Conservation (phyloP, 352 stramenopile species). For the Pythium insidiosum region DNA sequence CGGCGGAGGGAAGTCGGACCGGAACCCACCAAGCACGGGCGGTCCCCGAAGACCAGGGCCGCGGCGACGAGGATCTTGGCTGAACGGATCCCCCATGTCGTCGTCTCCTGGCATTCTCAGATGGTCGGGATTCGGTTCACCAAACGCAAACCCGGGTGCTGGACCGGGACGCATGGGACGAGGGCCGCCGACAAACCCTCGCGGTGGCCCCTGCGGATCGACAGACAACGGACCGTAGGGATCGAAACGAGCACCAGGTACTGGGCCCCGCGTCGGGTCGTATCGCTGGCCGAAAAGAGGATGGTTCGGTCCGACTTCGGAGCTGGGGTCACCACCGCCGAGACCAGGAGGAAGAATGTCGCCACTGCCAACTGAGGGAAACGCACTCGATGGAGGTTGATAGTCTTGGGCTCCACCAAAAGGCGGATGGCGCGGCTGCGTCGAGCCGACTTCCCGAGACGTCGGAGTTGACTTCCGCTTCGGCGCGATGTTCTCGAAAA, state of each 20-base stretch:
- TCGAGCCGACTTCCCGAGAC: background rate
- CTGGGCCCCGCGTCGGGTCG: conserved; percentile 43
- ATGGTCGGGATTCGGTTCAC: conserved; percentile 69
- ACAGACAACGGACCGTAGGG: conserved; percentile 59
- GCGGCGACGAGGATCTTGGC: conserved; percentile 7
- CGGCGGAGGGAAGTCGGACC: conserved; percentile 22
- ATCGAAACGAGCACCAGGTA: conserved; percentile 76
- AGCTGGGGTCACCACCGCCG: conserved; percentile 55
- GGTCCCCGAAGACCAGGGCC: no score
- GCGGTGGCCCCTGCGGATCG: conserved; percentile 35
- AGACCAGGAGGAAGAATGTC: conserved; percentile 55
- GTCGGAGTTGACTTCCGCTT: conserved; percentile 21
- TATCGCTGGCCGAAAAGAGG: conserved; percentile 57
- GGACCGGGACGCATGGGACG: conserved; percentile 26
- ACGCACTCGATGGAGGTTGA: no score
- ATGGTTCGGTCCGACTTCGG: conserved; percentile 68
- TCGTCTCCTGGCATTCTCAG: conserved; percentile 67
- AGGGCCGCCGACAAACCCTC: conserved; percentile 24
- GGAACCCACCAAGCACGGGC: conserved; percentile 22
- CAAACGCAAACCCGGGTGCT: conserved; percentile 57
- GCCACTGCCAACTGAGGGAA: conserved; percentile 47
- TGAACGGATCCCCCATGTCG: conserved; percentile 29
- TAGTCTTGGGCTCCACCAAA: background rate
- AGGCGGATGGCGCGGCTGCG: background rate
- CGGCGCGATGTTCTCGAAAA: conserved; percentile 44